Evolutionary conservation across 306 rosid species (phyloP).

Genomic region (Cicer judaicum): DNA sequence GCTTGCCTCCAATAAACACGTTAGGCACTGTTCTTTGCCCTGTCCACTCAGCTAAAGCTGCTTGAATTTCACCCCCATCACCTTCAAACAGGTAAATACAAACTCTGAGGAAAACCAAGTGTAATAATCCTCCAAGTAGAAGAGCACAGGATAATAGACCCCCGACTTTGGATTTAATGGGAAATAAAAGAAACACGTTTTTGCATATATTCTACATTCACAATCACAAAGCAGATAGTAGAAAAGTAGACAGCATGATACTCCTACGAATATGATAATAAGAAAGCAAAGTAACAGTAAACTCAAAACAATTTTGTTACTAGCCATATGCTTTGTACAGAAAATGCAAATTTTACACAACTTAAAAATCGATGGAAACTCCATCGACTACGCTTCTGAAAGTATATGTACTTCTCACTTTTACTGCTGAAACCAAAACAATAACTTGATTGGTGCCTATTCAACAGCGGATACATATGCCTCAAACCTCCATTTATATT

Average conservation of each 20-base stretch:
- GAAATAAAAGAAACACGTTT: background rate
- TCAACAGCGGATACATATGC: no score
- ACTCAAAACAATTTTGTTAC: background rate
- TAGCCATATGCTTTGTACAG: no score
- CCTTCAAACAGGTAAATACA: slow-evolving; percentile 45
- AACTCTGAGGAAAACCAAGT: no score
- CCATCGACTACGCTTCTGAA: no score
- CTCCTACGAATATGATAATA: background rate
- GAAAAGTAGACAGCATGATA: background rate
- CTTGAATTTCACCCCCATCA: slow-evolving; percentile 66
- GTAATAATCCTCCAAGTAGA: background rate
- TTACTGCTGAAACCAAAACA: no score
- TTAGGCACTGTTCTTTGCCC: slow-evolving; percentile 67
- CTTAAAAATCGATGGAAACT: no score
- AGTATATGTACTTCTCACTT: no score
- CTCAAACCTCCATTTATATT: no score
- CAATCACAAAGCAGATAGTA: background rate
- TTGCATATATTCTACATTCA: background rate
- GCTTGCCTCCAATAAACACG: slow-evolving; percentile 78
- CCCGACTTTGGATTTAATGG: background rate
- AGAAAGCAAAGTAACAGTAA: slow-evolving; percentile 14
- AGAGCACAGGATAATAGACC: background rate
- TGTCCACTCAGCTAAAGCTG: slow-evolving; percentile 62
- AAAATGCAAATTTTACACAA: no score
- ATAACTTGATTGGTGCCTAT: no score